phyloP scores from a whole-genome alignment of 148 eudicot genomes.

The Silene uniflora region DNA sequence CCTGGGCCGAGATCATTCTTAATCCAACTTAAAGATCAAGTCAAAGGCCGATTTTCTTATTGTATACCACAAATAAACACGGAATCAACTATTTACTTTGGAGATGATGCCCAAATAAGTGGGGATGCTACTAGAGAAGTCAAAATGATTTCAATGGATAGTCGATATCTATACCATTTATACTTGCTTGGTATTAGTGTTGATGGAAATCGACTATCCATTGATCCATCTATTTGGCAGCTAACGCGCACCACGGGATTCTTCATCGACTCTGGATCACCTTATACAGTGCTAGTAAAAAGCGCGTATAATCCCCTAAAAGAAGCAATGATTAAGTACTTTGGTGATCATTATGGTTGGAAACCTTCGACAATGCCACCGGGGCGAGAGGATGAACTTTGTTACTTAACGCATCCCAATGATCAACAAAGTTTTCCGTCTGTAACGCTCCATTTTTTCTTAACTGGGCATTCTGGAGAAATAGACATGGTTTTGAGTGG shows the following conservation, averaged over 20 bases:
- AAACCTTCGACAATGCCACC: neutral
- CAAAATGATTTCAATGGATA: neutral
- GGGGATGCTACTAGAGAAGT: neutral
- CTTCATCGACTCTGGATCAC: constrained; percentile 19
- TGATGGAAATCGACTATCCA: neutral
- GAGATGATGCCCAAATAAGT: constrained; percentile 9
- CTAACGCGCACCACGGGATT: neutral
- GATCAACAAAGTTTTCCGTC: neutral
- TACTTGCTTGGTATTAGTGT: constrained; percentile 9
- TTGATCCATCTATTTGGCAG: neutral
- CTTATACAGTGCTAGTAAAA: neutral
- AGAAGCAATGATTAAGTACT: neutral
- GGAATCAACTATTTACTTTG: constrained; percentile 1
- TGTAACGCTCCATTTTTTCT: neutral
- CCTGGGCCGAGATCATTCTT: constrained; percentile 1
- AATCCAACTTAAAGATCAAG: neutral
- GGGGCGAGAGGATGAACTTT: neutral
- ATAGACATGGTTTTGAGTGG: constrained; percentile 9
- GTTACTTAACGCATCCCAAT: neutral
- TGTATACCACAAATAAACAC: neutral
- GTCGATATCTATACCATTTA: neutral
- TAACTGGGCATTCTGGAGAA: neutral
- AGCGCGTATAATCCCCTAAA: neutral
- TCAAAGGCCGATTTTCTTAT: constrained; percentile 15
- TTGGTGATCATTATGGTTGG: neutral